These are phyloP conservation scores for Erodium trifolium DNA, from an alignment of 441 rosid species.

Conservation along the genomic window DNA sequence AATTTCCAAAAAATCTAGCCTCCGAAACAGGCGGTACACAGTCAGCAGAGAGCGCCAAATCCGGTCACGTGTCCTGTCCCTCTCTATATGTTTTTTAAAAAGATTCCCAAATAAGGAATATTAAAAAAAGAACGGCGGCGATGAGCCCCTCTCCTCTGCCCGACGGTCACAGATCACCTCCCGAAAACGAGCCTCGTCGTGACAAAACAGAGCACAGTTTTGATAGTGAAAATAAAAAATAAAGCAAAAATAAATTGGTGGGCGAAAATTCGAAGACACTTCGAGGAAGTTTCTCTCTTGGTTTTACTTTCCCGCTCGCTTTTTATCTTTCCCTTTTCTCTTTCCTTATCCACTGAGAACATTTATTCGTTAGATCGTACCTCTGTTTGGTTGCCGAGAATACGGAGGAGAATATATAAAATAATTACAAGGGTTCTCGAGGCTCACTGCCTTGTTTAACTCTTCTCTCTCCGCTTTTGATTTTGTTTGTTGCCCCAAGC, in stretches of 20 bases:
- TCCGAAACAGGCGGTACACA: too few relatives aligned
- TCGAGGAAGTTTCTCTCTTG: neutral
- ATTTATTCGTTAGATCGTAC: neutral
- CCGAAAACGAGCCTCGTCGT: neutral
- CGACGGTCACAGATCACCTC: neutral
- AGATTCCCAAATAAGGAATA: neutral
- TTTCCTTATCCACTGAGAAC: neutral
- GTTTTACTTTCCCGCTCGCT: neutral
- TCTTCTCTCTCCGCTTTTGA: too few relatives aligned
- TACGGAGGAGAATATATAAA: neutral
- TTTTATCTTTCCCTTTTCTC: neutral
- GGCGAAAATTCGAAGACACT: neutral
- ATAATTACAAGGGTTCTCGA: neutral
- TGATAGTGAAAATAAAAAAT: too few relatives aligned
- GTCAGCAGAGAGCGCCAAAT: too few relatives aligned
- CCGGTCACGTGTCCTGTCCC: too few relatives aligned
- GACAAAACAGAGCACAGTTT: neutral
- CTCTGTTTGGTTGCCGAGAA: constrained; percentile 3
- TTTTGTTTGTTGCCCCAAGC: too few relatives aligned
- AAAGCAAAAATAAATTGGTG: too few relatives aligned
- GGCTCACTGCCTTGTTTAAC: neutral
- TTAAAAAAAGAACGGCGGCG: neutral
- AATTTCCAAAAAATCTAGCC: too few relatives aligned
- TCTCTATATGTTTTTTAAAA: too few relatives aligned
- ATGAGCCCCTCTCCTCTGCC: neutral